phyloP scores from a whole-genome alignment of 768 basidiomycete species.

The Rhodotorula babjevae region DNA sequence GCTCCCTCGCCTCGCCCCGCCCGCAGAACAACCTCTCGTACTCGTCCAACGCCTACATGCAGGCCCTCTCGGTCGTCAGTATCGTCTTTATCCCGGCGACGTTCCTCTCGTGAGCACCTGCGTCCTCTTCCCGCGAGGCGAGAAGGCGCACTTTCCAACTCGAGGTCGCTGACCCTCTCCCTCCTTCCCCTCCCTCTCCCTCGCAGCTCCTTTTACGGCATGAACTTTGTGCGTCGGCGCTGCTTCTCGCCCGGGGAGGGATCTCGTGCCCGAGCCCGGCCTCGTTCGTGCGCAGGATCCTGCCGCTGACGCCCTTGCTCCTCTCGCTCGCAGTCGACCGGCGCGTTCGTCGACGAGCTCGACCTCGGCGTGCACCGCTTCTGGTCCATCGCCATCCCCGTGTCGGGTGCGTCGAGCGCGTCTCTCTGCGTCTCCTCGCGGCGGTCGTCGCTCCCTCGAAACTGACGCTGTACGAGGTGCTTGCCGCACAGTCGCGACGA shows the following conservation, averaged over 20 bases:
- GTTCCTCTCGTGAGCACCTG: constrained; percentile 1
- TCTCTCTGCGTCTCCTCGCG: too few species aligned
- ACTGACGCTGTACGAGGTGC: neutral
- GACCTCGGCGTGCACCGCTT: neutral
- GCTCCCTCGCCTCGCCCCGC: too few species aligned
- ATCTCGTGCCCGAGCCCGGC: neutral
- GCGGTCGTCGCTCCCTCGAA: too few species aligned
- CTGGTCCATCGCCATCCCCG: constrained; percentile 4
- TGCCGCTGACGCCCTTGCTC: neutral
- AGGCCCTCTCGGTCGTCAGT: constrained; percentile 4
- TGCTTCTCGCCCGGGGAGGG: neutral
- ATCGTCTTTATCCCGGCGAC: constrained; percentile 21
- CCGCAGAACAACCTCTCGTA: constrained; percentile 10
- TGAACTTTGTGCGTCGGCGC: neutral
- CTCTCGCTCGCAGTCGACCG: neutral
- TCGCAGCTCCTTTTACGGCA: constrained; percentile 2
- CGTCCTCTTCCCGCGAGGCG: too few species aligned
- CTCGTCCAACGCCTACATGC: constrained; percentile 21
- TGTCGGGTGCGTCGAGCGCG: neutral
- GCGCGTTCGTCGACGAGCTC: constrained; percentile 5
- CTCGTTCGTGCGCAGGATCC: neutral
- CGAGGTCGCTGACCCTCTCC: too few species aligned
- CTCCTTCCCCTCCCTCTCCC: neutral
- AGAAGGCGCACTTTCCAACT: too few species aligned
- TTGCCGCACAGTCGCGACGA: neutral